These are phyloP conservation scores for Phyllosticta citriasiana DNA, from an alignment of 2,329 filamentous ascomycete genomes.

Conservation along the genomic window DNA sequence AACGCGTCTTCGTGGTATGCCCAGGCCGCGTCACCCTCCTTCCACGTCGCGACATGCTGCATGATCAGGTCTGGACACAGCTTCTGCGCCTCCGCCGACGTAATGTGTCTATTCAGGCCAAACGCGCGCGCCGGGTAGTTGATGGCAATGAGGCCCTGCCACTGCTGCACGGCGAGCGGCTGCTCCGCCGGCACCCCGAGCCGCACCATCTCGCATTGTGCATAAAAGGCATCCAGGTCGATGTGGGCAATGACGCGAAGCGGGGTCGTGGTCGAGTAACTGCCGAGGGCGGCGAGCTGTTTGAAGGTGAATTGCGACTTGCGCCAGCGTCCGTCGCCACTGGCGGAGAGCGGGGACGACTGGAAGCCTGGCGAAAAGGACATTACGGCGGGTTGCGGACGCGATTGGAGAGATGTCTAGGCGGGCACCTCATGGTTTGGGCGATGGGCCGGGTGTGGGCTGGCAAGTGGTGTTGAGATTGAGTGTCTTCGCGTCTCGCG, in stretches of 20 bases:
- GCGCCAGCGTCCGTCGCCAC: constrained; percentile 23
- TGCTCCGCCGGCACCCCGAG: constrained; percentile 62
- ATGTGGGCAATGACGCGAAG: constrained; percentile 83
- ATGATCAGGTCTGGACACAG: constrained; percentile 73
- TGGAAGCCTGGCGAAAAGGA: constrained; percentile 41
- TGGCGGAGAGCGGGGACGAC: constrained; percentile 33
- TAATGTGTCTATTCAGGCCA: constrained; percentile 71
- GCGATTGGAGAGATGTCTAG: background rate
- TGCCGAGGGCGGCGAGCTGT: constrained; percentile 65
- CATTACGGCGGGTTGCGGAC: constrained; percentile 18
- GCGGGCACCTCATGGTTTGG: constrained; percentile 1
- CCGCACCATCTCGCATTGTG: constrained; percentile 86
- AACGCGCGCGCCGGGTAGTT: constrained; percentile 85
- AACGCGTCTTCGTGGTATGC: constrained; percentile 76
- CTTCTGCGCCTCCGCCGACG: constrained; percentile 71
- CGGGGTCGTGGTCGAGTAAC: constrained; percentile 61
- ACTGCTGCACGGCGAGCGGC: constrained; percentile 90
- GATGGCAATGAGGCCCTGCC: constrained; percentile 88
- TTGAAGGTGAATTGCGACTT: constrained; percentile 76
- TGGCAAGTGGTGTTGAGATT: background rate
- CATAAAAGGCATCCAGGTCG: constrained; percentile 94
- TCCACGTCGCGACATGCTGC: constrained; percentile 93
- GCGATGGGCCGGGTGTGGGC: background rate
- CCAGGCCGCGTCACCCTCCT: constrained; percentile 86
- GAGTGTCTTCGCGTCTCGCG: background rate